Percentiles rank a stretch among this genome's conserved stretches.
phyloP scores from a whole-genome alignment of 768 basidiomycete genomes.

The Kwoniella sp. region DNA sequence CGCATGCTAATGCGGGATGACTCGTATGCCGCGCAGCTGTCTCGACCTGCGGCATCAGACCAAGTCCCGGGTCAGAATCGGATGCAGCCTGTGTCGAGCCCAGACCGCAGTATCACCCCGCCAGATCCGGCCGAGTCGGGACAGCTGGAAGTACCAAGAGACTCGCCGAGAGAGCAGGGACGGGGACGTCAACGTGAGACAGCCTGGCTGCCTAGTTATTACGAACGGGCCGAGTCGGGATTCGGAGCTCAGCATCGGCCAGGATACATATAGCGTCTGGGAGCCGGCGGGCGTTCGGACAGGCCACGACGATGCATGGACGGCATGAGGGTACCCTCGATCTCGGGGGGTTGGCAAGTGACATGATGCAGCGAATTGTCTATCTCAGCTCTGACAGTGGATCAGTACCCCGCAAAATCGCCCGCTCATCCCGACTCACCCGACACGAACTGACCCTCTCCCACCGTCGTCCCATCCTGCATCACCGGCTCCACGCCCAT shows the following conservation, averaged over 20 bases:
- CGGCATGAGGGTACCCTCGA: background rate
- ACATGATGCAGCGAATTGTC: background rate
- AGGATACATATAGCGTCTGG: background rate
- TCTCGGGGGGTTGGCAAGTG: background rate
- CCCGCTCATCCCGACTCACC: conserved; percentile 1
- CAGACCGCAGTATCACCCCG: background rate
- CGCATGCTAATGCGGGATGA: no score
- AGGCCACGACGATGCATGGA: no score
- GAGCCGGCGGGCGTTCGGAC: no score
- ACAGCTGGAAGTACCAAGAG: background rate
- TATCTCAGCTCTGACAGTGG: background rate
- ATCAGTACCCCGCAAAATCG: background rate
- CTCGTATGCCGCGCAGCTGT: no score
- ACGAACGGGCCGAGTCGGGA: background rate
- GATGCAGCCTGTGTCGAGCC: background rate
- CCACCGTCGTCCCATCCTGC: background rate
- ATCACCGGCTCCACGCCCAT: background rate
- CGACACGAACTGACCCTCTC: background rate
- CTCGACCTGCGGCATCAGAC: background rate
- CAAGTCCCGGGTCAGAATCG: background rate
- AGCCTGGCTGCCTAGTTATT: conserved; percentile 34
- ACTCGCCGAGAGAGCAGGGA: background rate
- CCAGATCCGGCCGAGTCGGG: background rate
- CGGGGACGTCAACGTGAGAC: background rate
- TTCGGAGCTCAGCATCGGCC: background rate